A percentile compares a stretch with the other conserved stretches of the same genome.
These are phyloP conservation scores for Knufia fluminis DNA, from an alignment of 2,329 filamentous ascomycete genomes.

Conservation along the genomic window DNA sequence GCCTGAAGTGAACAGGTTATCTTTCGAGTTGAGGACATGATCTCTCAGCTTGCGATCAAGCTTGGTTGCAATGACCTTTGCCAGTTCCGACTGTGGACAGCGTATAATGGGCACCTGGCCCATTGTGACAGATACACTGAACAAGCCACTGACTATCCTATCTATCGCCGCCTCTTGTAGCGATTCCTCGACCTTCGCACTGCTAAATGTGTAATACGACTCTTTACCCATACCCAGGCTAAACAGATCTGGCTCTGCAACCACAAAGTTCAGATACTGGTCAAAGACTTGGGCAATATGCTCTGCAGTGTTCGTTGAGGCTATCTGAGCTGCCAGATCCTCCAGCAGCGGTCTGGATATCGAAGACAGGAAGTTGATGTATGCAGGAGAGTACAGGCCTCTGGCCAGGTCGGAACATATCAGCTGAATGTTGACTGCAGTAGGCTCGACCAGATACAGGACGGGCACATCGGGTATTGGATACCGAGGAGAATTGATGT, in stretches of 20 bases:
- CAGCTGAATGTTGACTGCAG: constrained; percentile 63
- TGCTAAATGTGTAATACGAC: constrained; percentile 71
- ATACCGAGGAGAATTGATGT: constrained; percentile 71
- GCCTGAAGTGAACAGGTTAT: constrained; percentile 76
- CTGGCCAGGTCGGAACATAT: constrained; percentile 81
- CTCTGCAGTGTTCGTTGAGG: constrained; percentile 73
- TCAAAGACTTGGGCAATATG: constrained; percentile 88
- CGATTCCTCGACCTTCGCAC: constrained; percentile 79
- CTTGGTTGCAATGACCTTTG: constrained; percentile 88
- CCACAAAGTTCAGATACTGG: constrained; percentile 95
- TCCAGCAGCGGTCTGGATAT: constrained; percentile 83
- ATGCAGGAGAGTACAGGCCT: constrained; percentile 82
- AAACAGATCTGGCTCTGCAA: constrained; percentile 90
- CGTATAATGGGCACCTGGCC: constrained; percentile 92
- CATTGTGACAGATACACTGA: constrained; percentile 98
- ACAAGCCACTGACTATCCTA: constrained; percentile 88
- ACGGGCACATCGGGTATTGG: constrained; percentile 94
- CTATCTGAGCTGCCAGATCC: constrained; percentile 86
- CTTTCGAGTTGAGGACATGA: constrained; percentile 94
- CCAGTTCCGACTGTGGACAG: constrained; percentile 84
- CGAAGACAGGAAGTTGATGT: constrained; percentile 94
- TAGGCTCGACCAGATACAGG: constrained; percentile 92
- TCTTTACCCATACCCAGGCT: constrained; percentile 88
- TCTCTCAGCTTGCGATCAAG: constrained; percentile 92
- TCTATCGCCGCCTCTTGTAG: constrained; percentile 82